Percentiles rank a stretch among this genome's conserved stretches.
These are phyloP conservation scores for Jaapia argillacea DNA, from an alignment of 768 basidiomycete species.

Conservation along the genomic window DNA sequence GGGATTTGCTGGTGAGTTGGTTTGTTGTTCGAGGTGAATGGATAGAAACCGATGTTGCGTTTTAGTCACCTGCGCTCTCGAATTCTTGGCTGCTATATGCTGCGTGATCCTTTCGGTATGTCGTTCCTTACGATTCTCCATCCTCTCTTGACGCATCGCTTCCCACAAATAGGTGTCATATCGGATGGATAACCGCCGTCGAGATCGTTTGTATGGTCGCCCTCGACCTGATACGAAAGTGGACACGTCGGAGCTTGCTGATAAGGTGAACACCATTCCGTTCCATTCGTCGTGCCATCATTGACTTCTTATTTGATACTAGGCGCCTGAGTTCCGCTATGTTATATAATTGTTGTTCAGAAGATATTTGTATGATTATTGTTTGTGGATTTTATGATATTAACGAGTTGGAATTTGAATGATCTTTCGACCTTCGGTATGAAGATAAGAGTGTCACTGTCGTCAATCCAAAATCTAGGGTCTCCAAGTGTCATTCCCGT, in stretches of 20 bases:
- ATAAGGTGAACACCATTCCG: slow-evolving; percentile 28
- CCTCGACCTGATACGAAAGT: slow-evolving; percentile 36
- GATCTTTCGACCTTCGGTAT: too few relatives aligned
- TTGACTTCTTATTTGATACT: not conserved
- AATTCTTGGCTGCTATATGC: slow-evolving; percentile 46
- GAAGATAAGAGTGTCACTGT: too few relatives aligned
- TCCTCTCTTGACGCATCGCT: not conserved
- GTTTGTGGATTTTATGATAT: too few relatives aligned
- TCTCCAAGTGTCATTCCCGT: too few relatives aligned
- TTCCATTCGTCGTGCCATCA: not conserved
- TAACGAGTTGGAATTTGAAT: too few relatives aligned
- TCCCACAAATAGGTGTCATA: slow-evolving; percentile 41
- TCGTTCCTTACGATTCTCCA: slow-evolving; percentile 15
- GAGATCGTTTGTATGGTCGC: slow-evolving; percentile 44
- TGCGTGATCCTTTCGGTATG: slow-evolving; percentile 41
- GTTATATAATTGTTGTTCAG: too few relatives aligned
- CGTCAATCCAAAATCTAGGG: too few relatives aligned
- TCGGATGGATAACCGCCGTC: slow-evolving; percentile 45
- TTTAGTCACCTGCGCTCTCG: slow-evolving; percentile 38
- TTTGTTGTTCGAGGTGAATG: not conserved
- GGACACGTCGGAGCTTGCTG: slow-evolving; percentile 56
- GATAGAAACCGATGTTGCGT: slow-evolving; percentile 3
- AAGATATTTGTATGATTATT: too few relatives aligned
- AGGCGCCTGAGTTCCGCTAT: slow-evolving; percentile 10
- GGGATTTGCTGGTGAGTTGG: slow-evolving; percentile 49